phyloP scores from a whole-genome alignment of 1,284 basidiomycete species.

The Cutaneotrichosporon sp. region DNA sequence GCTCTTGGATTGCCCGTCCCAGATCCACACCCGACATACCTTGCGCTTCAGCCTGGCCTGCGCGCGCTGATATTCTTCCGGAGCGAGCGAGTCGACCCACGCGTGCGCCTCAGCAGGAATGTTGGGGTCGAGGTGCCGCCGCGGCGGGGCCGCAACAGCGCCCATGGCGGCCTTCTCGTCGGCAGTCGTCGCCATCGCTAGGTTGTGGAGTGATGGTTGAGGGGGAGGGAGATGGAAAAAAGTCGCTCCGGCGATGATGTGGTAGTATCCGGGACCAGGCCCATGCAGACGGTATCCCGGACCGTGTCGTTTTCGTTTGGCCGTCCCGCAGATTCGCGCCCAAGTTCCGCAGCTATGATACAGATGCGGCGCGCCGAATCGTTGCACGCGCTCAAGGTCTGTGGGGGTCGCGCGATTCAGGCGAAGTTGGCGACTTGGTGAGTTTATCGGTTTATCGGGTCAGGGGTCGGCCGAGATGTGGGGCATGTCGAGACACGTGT shows the following conservation, averaged over 20 bases:
- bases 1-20: no score
- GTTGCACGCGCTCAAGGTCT: no score
- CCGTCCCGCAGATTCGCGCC: no score
- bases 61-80: slow-evolving; percentile 7
- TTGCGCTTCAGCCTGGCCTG: slow-evolving; percentile 4
- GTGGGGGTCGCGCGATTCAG: not conserved
- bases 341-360: not conserved
- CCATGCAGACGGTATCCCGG: not conserved
- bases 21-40: no score
- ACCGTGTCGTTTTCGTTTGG: no score
- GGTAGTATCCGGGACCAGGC: no score
- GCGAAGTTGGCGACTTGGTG: not conserved
- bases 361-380: not conserved
- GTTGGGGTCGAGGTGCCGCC: slow-evolving; percentile 6
- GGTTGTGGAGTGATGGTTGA: no score
- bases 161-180: not conserved
- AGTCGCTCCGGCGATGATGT: not conserved
- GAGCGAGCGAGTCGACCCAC: slow-evolving; percentile 3
- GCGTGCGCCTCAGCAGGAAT: slow-evolving; percentile 6
- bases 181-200: not conserved
- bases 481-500: not conserved
- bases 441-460: not conserved
- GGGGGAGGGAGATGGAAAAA: not conserved
- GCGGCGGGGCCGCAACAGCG: not conserved
- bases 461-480: no score